These are phyloP conservation scores for Chaetoceros tenuissimus DNA, from an alignment of 108 stramenopile genomes.

Conservation along the genomic window DNA sequence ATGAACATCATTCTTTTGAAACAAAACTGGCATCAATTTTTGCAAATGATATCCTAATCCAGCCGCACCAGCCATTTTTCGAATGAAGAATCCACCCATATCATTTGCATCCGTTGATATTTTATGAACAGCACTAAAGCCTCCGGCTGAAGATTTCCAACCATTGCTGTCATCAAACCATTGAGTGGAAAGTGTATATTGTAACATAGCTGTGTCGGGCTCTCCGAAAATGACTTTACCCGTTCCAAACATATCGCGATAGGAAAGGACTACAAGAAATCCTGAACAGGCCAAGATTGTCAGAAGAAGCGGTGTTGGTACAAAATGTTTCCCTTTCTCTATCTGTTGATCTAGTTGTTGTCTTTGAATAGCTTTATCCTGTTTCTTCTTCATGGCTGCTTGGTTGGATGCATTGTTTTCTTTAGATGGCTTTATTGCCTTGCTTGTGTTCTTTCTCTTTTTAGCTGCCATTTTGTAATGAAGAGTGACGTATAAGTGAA, in stretches of 20 bases:
- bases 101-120: constrained; percentile 80
- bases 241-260: constrained; percentile 74
- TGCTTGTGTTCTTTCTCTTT: neutral
- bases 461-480: neutral
- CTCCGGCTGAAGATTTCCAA: constrained; percentile 82
- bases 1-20: constrained; percentile 64
- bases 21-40: constrained; percentile 64
- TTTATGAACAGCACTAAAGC: constrained; percentile 56
- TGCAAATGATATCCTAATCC: constrained; percentile 60
- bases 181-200: constrained; percentile 66
- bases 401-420: too few relatives aligned
- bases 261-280: constrained; percentile 54
- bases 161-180: constrained; percentile 67
- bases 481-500: too few relatives aligned
- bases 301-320: constrained; percentile 53
- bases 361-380: neutral
- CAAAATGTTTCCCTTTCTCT: constrained; percentile 45
- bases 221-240: constrained; percentile 58
- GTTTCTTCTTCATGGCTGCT: too few relatives aligned
- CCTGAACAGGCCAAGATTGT: constrained; percentile 71
- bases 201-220: constrained; percentile 42
- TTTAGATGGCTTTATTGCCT: neutral
- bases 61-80: constrained; percentile 73
- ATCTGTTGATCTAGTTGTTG: neutral
- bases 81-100: constrained; percentile 82